A percentile compares a stretch with the other conserved stretches of the same genome.
These are phyloP conservation scores for Xanthoconium stramineum DNA, from an alignment of 768 basidiomycete species.

Conservation along the genomic window DNA sequence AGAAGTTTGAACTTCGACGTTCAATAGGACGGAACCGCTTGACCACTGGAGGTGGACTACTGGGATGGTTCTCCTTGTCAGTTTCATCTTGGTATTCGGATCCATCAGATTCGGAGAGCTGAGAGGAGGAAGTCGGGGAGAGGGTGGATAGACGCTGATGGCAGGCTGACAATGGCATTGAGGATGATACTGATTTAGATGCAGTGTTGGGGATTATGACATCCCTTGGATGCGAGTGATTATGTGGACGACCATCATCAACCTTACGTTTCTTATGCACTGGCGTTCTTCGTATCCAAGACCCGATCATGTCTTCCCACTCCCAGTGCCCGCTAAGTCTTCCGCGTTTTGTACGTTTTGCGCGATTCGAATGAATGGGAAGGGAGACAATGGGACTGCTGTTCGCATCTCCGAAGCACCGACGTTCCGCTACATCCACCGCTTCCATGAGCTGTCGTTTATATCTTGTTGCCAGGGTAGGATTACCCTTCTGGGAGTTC, in stretches of 20 bases:
- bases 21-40: slow-evolving; percentile 9
- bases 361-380: slow-evolving; percentile 1
- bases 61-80: slow-evolving; percentile 20
- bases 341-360: slow-evolving; percentile 6
- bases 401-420: slow-evolving; percentile 37
- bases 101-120: slow-evolving; percentile 13
- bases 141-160: slow-evolving; percentile 2
- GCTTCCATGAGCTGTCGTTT: slow-evolving; percentile 41
- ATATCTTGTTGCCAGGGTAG: slow-evolving; percentile 31
- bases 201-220: background rate
- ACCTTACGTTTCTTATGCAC: slow-evolving; percentile 23
- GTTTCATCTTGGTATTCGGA: slow-evolving; percentile 22
- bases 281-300: slow-evolving; percentile 43
- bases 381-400: slow-evolving; percentile 17
- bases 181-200: background rate
- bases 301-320: slow-evolving; percentile 47
- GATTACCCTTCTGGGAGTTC: slow-evolving; percentile 18
- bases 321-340: slow-evolving; percentile 37
- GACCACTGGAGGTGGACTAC: slow-evolving; percentile 3
- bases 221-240: background rate
- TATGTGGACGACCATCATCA: background rate
- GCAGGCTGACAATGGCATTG: background rate
- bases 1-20: slow-evolving; percentile 32
- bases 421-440: slow-evolving; percentile 51
- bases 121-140: slow-evolving; percentile 12